Evolutionary conservation across 768 basidiomycete genomes (phyloP), one percentile per base, ranked within the genome.

Genomic region (Rhodotorula sphaerocarpa): DNA sequence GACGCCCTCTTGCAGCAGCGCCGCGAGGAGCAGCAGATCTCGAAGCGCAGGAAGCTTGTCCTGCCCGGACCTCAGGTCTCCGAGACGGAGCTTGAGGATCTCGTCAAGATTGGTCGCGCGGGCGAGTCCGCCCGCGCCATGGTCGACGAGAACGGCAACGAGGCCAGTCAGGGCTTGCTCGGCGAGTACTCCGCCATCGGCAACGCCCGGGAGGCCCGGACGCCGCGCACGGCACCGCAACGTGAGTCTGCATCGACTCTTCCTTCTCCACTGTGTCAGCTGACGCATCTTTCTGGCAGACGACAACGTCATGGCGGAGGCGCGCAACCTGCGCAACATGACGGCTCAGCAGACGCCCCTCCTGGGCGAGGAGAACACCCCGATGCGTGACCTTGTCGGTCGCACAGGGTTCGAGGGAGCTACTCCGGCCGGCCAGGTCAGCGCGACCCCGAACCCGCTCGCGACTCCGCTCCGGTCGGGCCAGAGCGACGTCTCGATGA

Each of bases 281-380:
- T 39, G 36, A 39, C 36, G 10, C 2, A 10, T 27, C 20, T 18
- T 55, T 18, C 20, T 44, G 59, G n/a, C 70, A 96, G 93, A 90
- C 78, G 95, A 99, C 75, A 92, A 84, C 71, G 83, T 99, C 45
- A 80, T 97, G 81, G 82, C 87, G 63, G 95, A 99, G 75, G 95
- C 93, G 14, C 83, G 92, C 39, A 97, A 97, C 76, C 77, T 97
- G 28, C 86, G 93, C 27, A 93, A 90, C 71, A 88, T 99, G 90
- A 85, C 84, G 16, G 85, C 86, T 46, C 81, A 82, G 6, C 92
- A 97, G 76, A 99, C 95, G 0, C 95, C 95, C 21, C 79, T 99
- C 3, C 81, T 97, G 18, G 95, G 95, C 6, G 90, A 97, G 52
- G 93, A 97, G 76, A 99, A 99, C 75, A 97, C 95, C 0, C 95